Conservation (phyloP, 163 green algal genomes). For the Chloromonas sp. region DNA sequence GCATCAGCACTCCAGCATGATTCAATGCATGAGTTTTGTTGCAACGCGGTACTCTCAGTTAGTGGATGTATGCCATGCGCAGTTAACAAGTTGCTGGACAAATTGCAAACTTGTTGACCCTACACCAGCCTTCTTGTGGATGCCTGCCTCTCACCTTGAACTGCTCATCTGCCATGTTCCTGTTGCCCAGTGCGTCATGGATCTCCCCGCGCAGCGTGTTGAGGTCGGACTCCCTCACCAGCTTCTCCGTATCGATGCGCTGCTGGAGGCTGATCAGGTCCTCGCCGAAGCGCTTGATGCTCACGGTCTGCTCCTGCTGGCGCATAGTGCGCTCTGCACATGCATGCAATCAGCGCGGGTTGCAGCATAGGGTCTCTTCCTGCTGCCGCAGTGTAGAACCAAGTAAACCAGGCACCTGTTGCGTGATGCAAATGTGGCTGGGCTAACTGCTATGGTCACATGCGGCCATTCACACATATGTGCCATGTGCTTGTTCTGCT, state of each 20-base stretch:
- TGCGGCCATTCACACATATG: constrained; percentile 1
- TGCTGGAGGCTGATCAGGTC: constrained; percentile 29
- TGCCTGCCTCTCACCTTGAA: constrained; percentile 36
- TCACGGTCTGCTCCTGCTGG: constrained; percentile 29
- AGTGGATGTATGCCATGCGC: too few species aligned
- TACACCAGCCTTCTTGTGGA: too few species aligned
- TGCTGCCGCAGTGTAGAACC: not conserved
- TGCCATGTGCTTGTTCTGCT: too few species aligned
- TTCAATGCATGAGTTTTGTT: too few species aligned
- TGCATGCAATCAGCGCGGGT: not conserved
- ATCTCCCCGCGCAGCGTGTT: constrained; percentile 45
- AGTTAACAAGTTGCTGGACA: too few species aligned
- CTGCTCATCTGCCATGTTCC: constrained; percentile 51
- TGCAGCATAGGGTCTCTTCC: not conserved
- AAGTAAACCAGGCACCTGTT: too few species aligned
- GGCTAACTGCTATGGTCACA: not conserved
- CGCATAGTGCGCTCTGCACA: constrained; percentile 26
- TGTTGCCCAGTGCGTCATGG: constrained; percentile 51
- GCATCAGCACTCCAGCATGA: too few species aligned
- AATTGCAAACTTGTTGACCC: too few species aligned
- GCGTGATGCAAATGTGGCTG: too few species aligned
- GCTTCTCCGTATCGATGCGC: constrained; percentile 17
- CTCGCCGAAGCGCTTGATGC: constrained; percentile 41
- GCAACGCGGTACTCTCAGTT: too few species aligned
- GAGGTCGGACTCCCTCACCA: constrained; percentile 41